Conservation (phyloP, 2,329 filamentous ascomycete species). For the Aspergillus sp. region DNA sequence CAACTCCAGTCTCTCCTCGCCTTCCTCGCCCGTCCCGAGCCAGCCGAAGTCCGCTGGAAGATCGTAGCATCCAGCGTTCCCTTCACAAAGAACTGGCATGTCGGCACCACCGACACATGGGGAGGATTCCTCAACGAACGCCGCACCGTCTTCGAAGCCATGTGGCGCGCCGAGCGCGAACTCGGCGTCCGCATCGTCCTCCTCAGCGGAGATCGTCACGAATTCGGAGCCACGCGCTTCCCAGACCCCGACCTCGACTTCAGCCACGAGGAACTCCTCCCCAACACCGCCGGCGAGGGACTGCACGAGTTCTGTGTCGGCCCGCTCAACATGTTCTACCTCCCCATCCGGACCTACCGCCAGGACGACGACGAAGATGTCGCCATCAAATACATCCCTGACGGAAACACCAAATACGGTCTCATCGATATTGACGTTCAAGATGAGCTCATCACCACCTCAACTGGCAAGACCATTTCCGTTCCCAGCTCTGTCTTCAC, state of each 20-base stretch:
- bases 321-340: slow-evolving; percentile 90
- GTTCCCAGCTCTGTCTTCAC: slow-evolving; percentile 64
- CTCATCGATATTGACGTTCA: slow-evolving; percentile 74
- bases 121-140: slow-evolving; percentile 86
- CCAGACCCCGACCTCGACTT: slow-evolving; percentile 47
- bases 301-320: slow-evolving; percentile 90
- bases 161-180: slow-evolving; percentile 79
- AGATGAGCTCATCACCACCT: slow-evolving; percentile 41
- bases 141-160: slow-evolving; percentile 76
- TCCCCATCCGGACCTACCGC: slow-evolving; percentile 79
- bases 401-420: slow-evolving; percentile 87
- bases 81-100: slow-evolving; percentile 96
- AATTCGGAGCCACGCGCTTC: slow-evolving; percentile 86
- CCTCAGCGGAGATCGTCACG: slow-evolving; percentile 90
- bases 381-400: slow-evolving; percentile 76
- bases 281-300: slow-evolving; percentile 37
- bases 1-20: slow-evolving; percentile 78
- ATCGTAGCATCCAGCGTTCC: slow-evolving; percentile 87
- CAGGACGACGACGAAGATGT: slow-evolving; percentile 83
- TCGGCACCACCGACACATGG: slow-evolving; percentile 90
- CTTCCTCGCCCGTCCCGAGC: slow-evolving; percentile 73
- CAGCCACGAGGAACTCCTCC: slow-evolving; percentile 18
- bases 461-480: slow-evolving; percentile 12
- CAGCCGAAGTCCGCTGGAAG: slow-evolving; percentile 85
- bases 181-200: slow-evolving; percentile 77